Percentiles rank a stretch among this genome's conserved stretches.
Conservation (phyloP, 148 eudicot species). For the Euryodendron excelsum region DNA sequence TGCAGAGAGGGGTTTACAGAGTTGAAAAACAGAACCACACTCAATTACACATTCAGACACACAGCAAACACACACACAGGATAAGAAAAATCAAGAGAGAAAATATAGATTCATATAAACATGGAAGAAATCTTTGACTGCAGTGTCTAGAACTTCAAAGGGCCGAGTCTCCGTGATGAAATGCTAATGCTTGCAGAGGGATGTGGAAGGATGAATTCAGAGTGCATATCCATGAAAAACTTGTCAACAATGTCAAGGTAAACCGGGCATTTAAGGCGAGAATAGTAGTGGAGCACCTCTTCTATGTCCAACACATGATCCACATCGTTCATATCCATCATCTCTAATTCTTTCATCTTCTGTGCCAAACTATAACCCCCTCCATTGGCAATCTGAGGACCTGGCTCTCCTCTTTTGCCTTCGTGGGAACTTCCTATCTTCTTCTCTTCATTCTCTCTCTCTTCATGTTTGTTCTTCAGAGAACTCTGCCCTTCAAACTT, state of each 20-base stretch:
- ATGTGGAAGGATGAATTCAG: slow-evolving; percentile 50
- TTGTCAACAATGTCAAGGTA: slow-evolving; percentile 77
- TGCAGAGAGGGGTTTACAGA: not conserved
- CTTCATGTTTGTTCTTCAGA: not conserved
- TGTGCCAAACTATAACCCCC: slow-evolving; percentile 40
- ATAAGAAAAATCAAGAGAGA: not conserved
- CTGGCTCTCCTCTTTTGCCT: slow-evolving; percentile 16
- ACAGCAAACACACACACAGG: not conserved
- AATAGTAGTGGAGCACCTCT: slow-evolving; percentile 81
- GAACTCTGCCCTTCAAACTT: slow-evolving; percentile 11
- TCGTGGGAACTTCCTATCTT: slow-evolving; percentile 1
- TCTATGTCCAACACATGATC: slow-evolving; percentile 80
- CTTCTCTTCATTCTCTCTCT: slow-evolving; percentile 14
- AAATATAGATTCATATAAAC: not conserved
- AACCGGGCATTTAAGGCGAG: slow-evolving; percentile 67
- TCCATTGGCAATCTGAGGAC: slow-evolving; percentile 11
- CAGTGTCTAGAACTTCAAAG: slow-evolving; percentile 28
- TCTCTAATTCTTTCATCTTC: slow-evolving; percentile 76
- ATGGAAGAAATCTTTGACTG: not conserved
- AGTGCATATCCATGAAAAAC: slow-evolving; percentile 79
- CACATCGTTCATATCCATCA: slow-evolving; percentile 61
- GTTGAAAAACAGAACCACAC: not conserved
- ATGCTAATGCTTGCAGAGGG: slow-evolving; percentile 26
- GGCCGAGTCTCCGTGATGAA: slow-evolving; percentile 43
- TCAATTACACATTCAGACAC: not conserved